phyloP scores from a whole-genome alignment of 176 grass and related monocot genomes.

The Leersia perrieri region DNA sequence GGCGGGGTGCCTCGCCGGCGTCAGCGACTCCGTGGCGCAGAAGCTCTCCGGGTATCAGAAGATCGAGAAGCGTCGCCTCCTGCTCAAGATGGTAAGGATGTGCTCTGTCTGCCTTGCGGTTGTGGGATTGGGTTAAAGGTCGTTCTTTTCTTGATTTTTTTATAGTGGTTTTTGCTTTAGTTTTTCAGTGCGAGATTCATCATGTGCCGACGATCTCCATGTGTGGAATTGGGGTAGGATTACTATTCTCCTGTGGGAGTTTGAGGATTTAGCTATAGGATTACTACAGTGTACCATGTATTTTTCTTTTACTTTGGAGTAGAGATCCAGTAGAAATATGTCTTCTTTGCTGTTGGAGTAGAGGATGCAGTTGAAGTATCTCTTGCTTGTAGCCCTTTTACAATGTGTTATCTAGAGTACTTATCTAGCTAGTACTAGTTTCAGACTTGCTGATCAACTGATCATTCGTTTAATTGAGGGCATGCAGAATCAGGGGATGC shows the following conservation, averaged over 20 bases:
- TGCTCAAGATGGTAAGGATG: conserved; percentile 77
- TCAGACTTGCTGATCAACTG: background rate
- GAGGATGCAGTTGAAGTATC: background rate
- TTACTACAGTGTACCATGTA: background rate
- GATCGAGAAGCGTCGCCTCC: conserved; percentile 73
- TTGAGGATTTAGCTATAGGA: background rate
- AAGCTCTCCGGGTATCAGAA: conserved; percentile 75
- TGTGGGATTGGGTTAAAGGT: background rate
- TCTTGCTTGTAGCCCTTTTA: background rate
- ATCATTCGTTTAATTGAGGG: no score
- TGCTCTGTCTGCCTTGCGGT: background rate
- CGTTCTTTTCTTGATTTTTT: background rate
- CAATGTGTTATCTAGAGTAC: background rate
- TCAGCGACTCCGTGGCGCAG: conserved; percentile 92
- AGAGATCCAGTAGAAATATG: no score
- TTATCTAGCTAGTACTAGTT: no score
- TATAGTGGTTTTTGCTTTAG: background rate
- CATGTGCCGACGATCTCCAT: background rate
- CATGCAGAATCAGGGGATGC: background rate
- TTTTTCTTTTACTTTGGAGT: no score
- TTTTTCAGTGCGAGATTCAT: background rate
- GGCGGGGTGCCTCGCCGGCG: conserved; percentile 73
- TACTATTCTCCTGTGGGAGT: background rate
- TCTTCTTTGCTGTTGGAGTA: no score
- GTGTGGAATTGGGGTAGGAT: background rate